Evolutionary conservation across 129 eudicot species (phyloP), one percentile per base, ranked within the genome.

Genomic region (Pseudognaphalium luteoalbum): DNA sequence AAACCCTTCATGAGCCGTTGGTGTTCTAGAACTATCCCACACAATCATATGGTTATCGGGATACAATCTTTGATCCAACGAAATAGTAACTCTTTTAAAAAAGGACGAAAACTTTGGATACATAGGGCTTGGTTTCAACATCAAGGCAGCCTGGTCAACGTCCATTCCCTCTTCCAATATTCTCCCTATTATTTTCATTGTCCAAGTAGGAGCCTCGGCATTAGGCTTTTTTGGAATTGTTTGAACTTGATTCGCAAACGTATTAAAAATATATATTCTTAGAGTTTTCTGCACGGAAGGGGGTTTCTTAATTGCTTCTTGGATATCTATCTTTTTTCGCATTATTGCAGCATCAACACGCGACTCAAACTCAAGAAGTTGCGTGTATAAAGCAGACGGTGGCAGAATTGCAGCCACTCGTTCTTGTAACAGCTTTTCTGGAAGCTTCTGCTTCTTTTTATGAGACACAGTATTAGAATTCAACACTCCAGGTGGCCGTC

Each of bases 111-210:
- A 89, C 82, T 91, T 94, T 0, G 98, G 98, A 75, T 94, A 86
- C 78, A 81, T 20, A 10, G 96, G 76, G 87, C 70, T 91, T 7
- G 93, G 54, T 57, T 81, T 91, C 85, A 86, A 89, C 78, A 76
- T 82, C 82, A 84, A 65, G 1, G 88, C 96, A 81, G 89, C 96
- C 67, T 91, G 96, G 41, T 94, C 98, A 10, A 91, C 86, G 78
- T 94, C 97, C 85, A 89, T 72, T 32, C 98, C 98, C 17, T 93
- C 98, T 83, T 94, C 98, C 87, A 91, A 76, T 44, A 94, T 84
- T 69, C 97, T 87, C 73, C 98, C 98, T 54, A 89, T 64, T 70
- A 94, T 88, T 78, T 94, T 94, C 73, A 94, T 83, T 14, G 97
- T 91, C 98, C 98, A 94, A 4, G 87, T 78, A 79, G 98, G 96